These are phyloP conservation scores for Celoporthe dispersa DNA, from an alignment of 2,329 filamentous ascomycete genomes.

Conservation along the genomic window DNA sequence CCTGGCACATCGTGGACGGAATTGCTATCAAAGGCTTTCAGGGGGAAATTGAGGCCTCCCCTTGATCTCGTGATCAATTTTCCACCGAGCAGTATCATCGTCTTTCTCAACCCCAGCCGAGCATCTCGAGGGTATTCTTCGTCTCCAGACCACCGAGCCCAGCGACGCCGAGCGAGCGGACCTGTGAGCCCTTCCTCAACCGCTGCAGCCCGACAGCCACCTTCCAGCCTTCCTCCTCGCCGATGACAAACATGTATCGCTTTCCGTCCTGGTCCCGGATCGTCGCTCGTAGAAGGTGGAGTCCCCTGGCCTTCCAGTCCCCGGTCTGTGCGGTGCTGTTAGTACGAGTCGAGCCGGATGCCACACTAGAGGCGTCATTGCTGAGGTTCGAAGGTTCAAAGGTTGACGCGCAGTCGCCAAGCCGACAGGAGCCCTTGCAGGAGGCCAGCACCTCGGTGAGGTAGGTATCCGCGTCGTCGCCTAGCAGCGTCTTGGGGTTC, in stretches of 20 bases:
- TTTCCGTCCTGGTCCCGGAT: conserved; percentile 70
- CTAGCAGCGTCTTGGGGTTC: conserved; percentile 56
- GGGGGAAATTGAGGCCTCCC: neutral
- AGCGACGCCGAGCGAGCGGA: conserved; percentile 61
- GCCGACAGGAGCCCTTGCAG: conserved; percentile 67
- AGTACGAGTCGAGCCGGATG: conserved; percentile 39
- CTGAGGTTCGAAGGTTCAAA: conserved; percentile 35
- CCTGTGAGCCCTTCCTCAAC: conserved; percentile 63
- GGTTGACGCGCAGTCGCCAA: conserved; percentile 53
- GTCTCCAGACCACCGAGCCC: conserved; percentile 60
- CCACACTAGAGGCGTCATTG: conserved; percentile 30
- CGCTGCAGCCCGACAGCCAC: conserved; percentile 64
- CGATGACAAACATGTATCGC: conserved; percentile 67
- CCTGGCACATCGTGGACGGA: neutral
- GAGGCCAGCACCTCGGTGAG: conserved; percentile 64
- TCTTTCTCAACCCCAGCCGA: conserved; percentile 53
- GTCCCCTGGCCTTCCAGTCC: conserved; percentile 57
- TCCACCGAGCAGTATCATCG: neutral
- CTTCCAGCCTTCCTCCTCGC: conserved; percentile 71
- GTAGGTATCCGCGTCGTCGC: conserved; percentile 70
- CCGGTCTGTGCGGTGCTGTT: conserved; percentile 51
- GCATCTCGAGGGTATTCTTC: conserved; percentile 58
- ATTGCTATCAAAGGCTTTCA: neutral
- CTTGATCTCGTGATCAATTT: conserved; percentile 1
- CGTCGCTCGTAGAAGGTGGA: conserved; percentile 67